A percentile compares a stretch with the other conserved stretches of the same genome.
These are phyloP conservation scores for Cyberlindnera mycetangii DNA, from an alignment of 805 yeast species.

Conservation along the genomic window DNA sequence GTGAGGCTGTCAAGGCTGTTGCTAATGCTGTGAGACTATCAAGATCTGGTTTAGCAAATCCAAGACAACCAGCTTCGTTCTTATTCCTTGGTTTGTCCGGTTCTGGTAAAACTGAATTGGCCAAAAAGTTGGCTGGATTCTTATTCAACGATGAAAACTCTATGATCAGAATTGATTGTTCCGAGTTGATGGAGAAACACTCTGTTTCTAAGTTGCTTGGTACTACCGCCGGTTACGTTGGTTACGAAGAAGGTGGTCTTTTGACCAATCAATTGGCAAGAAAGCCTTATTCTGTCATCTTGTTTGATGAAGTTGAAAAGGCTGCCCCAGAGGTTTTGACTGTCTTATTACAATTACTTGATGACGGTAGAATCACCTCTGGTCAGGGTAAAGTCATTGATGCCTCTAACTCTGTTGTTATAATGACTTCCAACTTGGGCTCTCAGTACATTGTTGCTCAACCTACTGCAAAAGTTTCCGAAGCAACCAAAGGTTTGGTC, in stretches of 20 bases:
- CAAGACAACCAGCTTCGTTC: slow-evolving; percentile 95
- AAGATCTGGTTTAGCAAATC: slow-evolving; percentile 94
- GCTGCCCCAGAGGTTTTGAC: slow-evolving; percentile 98
- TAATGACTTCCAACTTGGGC: slow-evolving; percentile 97
- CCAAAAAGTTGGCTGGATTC: slow-evolving; percentile 95
- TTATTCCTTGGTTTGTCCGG: slow-evolving; percentile 93
- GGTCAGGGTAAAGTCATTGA: slow-evolving; percentile 92
- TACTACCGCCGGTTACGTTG: slow-evolving; percentile 96
- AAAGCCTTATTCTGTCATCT: slow-evolving; percentile 91
- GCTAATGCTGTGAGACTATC: slow-evolving; percentile 91
- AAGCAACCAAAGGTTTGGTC: slow-evolving; percentile 69
- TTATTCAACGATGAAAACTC: slow-evolving; percentile 94
- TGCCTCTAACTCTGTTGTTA: slow-evolving; percentile 87
- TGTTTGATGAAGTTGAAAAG: slow-evolving; percentile 97
- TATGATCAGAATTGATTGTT: slow-evolving; percentile 96
- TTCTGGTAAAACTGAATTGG: slow-evolving; percentile 97
- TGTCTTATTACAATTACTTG: slow-evolving; percentile 84
- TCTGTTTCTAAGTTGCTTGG: slow-evolving; percentile 93
- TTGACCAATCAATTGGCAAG: slow-evolving; percentile 88
- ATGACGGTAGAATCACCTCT: slow-evolving; percentile 94
- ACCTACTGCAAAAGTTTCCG: slow-evolving; percentile 60
- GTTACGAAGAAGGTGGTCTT: slow-evolving; percentile 97
- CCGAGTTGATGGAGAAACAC: slow-evolving; percentile 93
- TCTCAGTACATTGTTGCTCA: slow-evolving; percentile 82
- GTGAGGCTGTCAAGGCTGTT: slow-evolving; percentile 94